Evolutionary conservation across 768 basidiomycete species (phyloP), one percentile per base, ranked within the genome.

Genomic region (Chalciporus chontae): DNA sequence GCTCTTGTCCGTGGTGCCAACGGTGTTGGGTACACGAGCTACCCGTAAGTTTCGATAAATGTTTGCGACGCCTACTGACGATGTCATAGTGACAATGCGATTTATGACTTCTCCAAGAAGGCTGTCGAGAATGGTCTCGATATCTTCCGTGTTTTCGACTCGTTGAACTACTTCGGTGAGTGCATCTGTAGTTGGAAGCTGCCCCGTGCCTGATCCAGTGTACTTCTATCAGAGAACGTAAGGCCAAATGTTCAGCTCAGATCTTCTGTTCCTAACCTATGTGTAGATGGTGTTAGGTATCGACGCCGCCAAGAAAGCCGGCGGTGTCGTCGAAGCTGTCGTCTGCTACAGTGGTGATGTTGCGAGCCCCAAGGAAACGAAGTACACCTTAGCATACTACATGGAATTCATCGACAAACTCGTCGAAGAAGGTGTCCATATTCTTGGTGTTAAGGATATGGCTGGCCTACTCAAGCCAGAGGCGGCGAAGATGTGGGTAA

Each of bases 91-190:
- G 94, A 98, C 69, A 99, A 99, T 61, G 95, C 91, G 50, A 97
- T 99, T 70, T 99, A 99, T 71, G 96, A 96, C 70, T 99, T 99
- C 76, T 96, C 91, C 53, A 95, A 94, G 77, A 95, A 95, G 69
- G 96, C 96, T 19, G 95, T 99, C n/a, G 94, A 98, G 73, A 96
- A 97, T 60, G 96, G 96, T 65, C 81, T 98, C 43, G 96, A 99
- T 71, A 99, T 99, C 68, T 99, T 99, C 90, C 83, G 96, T 64
- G 93, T 99, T 46, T 99, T 99, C 61, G 96, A 99, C 70, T 97
- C 96, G 26, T 75, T 99, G 71, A 99, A 99, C 77, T 99, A 98
- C 71, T 87, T 99, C 55, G 95, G 94, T 86, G 70, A 45, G 83
- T 74, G 40, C 9, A 21, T 31, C 14, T 27, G 29, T 21, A 21